Base-by-base conservation (phyloP, 129 eudicot genomes). In the Smallanthus sonchifolius region DNA sequence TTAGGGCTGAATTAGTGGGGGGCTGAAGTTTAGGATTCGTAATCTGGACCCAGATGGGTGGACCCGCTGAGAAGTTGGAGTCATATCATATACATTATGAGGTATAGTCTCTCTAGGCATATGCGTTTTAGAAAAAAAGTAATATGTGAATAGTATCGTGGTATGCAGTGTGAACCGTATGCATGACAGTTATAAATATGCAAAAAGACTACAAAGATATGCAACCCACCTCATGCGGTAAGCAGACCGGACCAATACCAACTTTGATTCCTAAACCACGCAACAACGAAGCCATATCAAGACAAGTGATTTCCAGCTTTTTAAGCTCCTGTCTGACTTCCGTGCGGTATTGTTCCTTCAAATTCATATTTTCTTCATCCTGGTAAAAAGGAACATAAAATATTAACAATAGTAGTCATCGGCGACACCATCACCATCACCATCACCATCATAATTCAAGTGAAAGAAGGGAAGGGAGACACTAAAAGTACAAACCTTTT, bases 341-440 rank as follows among this genome's bases (percentile, higher is more conserved):
- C 14, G 79, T 70, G 13, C 97, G 98, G 56, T 86, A 81, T 65
- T 44, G 20, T 72, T 88, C 98, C 76, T 94, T 94, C 87, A 94
- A 78, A 84, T 91, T 88, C 92, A 85, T 74, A 82, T 86, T 83
- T 56, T 88, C 96, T 75, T 83, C 93, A 28, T 84, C 98, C 98
- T 94, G 74, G 6, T 7, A 72, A 63, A 72, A 9, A 69, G 43
- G 14, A 57, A 20, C 15, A 43, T 10, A 17, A 16, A 2, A 28
- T 76, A 30, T 55, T 39, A 54, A 45, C n/a, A 34, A 15, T 34
- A 37, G 40, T 3, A 20, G 20, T 75, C 1, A 39, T 57, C 11
- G 54, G 65, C 8, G 10, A 35, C 4, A 59, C 44, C 45, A 28
- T 67, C 8, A 28, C n/a, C 17, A 4, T 42, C 6, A 17, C 10